Base-by-base conservation (phyloP, 2,329 filamentous ascomycete species). In the Aspergillus sergii region DNA sequence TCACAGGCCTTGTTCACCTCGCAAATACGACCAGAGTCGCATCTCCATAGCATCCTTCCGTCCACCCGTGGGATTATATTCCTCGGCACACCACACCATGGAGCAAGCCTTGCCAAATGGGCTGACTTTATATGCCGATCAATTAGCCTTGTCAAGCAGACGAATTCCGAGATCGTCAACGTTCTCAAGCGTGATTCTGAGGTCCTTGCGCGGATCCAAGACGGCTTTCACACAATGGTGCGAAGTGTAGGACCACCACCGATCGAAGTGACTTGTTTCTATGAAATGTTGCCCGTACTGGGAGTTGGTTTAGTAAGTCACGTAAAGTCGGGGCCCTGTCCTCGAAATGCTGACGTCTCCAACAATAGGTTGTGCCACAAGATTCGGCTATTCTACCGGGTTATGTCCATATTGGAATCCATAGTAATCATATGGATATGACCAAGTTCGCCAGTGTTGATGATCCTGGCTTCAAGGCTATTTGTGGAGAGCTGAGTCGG, bases 41-140 rank as follows among this genome's bases (percentile, higher is more conserved):
- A 78, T 53, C 70, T 79, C 6, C 67, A 53, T 0, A 61, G 46
- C 16, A 68, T 82, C 0, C 74, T 77, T 45, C 39, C 72, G 0
- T 70, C 61, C 39, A 77, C 72, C 1, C 65, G 64, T 16, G 76
- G 72, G 14, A 73, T 80, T 50, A 61, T 71, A 4, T 79, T 80
- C 64, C 68, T 80, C 26, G 77, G 78, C 10, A 79, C 78, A 41
- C 76, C 76, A 1, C 76, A 80, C 61, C 66, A 69, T 11, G 77
- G 76, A 0, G 62, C 74, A 3, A 7, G 65, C 39, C 39, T 77
- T 60, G 77, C 78, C 0, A 56, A 74, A 36, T 80, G 75, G 78
- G 71, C 71, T 0, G 14, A 72, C 76, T n/a, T 71, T 72, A 0
- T 74, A 66, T 23, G 63, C 61, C 2, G 66, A 64, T 23, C 59